phyloP scores from a whole-genome alignment of 148 eudicot species.

The Cornus suecica region DNA sequence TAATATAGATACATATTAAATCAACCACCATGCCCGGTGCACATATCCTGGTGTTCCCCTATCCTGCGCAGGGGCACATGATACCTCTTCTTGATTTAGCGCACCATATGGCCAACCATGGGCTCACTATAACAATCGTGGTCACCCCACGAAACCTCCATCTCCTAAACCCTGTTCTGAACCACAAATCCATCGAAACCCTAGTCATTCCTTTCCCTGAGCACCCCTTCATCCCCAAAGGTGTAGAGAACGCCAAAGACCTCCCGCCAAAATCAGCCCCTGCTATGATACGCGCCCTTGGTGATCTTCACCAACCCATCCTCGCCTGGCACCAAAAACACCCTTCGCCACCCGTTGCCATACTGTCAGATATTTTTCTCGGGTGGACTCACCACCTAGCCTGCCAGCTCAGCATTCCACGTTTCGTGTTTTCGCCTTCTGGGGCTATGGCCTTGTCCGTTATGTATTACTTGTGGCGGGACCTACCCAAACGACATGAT shows the following conservation, averaged over 20 bases:
- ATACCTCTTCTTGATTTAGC: no score
- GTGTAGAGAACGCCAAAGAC: conserved; percentile 37
- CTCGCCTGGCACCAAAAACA: conserved; percentile 25
- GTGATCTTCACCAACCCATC: conserved; percentile 21
- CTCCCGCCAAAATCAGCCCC: conserved; percentile 8
- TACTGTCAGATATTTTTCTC: conserved; percentile 34
- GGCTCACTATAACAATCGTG: conserved; percentile 31
- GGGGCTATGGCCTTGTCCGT: conserved; percentile 33
- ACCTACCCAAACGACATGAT: conserved; percentile 17
- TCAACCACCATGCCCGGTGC: no score
- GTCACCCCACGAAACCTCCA: conserved; percentile 37
- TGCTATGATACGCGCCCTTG: conserved; percentile 18
- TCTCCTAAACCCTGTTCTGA: conserved; percentile 24
- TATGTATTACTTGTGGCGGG: conserved; percentile 25
- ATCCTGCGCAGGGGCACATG: no score
- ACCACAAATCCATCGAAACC: conserved; percentile 28
- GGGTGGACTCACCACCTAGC: conserved; percentile 33
- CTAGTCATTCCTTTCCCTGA: conserved; percentile 32
- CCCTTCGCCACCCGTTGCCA: conserved; percentile 29
- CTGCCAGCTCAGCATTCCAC: conserved; percentile 16
- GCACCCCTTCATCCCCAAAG: conserved; percentile 26
- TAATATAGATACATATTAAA: no score
- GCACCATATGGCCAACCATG: conserved; percentile 22
- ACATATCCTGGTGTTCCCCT: no score
- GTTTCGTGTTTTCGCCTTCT: conserved; percentile 35